Percentiles rank a stretch among this genome's conserved stretches.
phyloP scores from a whole-genome alignment of 2,329 filamentous ascomycete species.

The Phaeophleospora eucalypticola region DNA sequence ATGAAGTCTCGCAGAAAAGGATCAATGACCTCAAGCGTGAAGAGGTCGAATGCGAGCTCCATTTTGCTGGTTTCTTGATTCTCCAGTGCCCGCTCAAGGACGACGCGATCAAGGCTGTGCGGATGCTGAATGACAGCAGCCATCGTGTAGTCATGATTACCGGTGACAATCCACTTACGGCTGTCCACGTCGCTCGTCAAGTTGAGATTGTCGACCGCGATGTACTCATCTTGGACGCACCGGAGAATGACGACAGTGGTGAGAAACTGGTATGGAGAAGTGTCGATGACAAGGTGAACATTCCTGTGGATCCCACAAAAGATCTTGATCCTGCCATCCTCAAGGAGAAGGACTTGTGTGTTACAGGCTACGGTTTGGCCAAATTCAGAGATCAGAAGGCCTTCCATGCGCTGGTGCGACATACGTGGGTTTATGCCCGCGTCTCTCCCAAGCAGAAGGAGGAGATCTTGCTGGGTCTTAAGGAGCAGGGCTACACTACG shows the following conservation, averaged over 20 bases:
- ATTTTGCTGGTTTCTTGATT: conserved; percentile 92
- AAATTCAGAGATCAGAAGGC: conserved; percentile 81
- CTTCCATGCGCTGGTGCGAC: conserved; percentile 71
- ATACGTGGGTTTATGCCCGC: conserved; percentile 96
- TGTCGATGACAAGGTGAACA: conserved; percentile 82
- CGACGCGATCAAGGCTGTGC: conserved; percentile 87
- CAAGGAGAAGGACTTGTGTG: conserved; percentile 82
- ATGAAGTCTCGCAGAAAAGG: conserved; percentile 74
- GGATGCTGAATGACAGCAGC: conserved; percentile 97
- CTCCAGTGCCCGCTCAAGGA: conserved; percentile 95
- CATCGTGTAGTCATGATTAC: conserved; percentile 99
- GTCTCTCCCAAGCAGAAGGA: conserved; percentile 99
- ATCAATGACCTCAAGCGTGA: conserved; percentile 96
- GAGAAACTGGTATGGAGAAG: conserved; percentile 89
- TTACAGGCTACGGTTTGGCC: conserved; percentile 87
- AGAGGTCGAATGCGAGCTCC: conserved; percentile 76
- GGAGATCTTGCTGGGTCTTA: conserved; percentile 92
- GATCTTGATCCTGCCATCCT: conserved; percentile 78
- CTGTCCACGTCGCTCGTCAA: conserved; percentile 88
- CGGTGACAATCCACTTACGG: conserved; percentile 94
- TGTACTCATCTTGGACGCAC: conserved; percentile 88
- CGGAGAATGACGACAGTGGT: conserved; percentile 79
- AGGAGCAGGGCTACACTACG: conserved; percentile 95
- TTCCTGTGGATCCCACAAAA: conserved; percentile 78
- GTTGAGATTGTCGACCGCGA: conserved; percentile 98